Evolutionary conservation across 176 grass and related monocot genomes (phyloP).

Genomic region (Tillandsia leiboldiana): DNA sequence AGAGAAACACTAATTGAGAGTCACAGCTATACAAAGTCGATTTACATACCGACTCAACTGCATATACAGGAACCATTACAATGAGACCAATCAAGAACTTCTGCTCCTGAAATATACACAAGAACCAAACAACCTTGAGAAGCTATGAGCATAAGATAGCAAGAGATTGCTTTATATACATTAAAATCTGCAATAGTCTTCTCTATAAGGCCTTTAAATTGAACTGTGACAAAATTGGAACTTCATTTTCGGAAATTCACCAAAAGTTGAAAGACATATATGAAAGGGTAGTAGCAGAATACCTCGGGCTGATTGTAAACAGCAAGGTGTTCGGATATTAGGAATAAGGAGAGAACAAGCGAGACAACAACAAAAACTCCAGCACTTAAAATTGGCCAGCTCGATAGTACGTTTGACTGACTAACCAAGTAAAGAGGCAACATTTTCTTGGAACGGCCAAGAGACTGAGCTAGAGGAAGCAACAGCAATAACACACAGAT

Average conservation of each 20-base stretch:
- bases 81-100: conserved; percentile 98
- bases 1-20: not conserved
- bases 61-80: conserved; percentile 97
- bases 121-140: conserved; percentile 17
- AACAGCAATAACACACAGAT: conserved; percentile 51
- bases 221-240: not conserved
- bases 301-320: conserved; percentile 95
- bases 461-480: conserved; percentile 43
- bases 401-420: conserved; percentile 40
- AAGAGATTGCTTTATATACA: conserved; percentile 1
- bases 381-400: conserved; percentile 84
- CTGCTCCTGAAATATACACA: conserved; percentile 66
- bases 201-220: not conserved
- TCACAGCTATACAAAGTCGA: not conserved
- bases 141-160: not conserved
- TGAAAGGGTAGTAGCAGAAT: conserved; percentile 22
- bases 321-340: conserved; percentile 79
- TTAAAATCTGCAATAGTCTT: not conserved
- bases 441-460: conserved; percentile 49
- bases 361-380: conserved; percentile 55
- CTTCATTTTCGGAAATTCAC: not conserved
- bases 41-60: conserved; percentile 85
- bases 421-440: conserved; percentile 41
- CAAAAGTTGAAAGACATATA: conserved; percentile 18
- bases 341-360: conserved; percentile 65